These are phyloP conservation scores for Vaucheria bursata DNA, from an alignment of 352 stramenopile genomes.

Conservation along the genomic window DNA sequence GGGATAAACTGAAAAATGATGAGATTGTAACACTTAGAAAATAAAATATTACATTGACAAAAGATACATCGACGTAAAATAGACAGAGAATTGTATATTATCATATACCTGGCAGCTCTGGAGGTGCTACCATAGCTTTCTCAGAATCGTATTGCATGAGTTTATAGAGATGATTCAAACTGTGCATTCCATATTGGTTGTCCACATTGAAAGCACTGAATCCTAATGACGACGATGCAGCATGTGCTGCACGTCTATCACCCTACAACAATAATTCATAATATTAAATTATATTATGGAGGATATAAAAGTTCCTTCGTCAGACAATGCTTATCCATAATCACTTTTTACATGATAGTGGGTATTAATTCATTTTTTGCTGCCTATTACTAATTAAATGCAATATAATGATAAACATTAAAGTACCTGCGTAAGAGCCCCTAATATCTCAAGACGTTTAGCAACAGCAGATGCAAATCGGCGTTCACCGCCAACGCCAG, in stretches of 20 bases:
- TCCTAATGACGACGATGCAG: slow-evolving; percentile 23
- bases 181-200: slow-evolving; percentile 33
- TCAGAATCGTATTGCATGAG: background rate
- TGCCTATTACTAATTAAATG: background rate
- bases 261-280: slow-evolving; percentile 15
- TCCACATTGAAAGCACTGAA: slow-evolving; percentile 29
- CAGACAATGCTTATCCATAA: background rate
- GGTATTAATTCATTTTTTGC: background rate
- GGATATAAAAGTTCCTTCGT: background rate
- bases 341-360: background rate
- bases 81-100: too few relatives aligned
- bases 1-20: too few relatives aligned
- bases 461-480: slow-evolving; percentile 63
- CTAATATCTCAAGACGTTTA: slow-evolving; percentile 60
- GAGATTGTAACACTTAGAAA: too few relatives aligned
- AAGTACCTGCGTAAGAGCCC: slow-evolving; percentile 60
- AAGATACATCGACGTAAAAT: too few relatives aligned
- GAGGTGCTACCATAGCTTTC: slow-evolving; percentile 4
- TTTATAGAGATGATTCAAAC: slow-evolving; percentile 45
- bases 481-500: slow-evolving; percentile 59
- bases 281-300: background rate
- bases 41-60: too few relatives aligned
- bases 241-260: slow-evolving; percentile 36
- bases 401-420: background rate
- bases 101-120: background rate